A percentile compares a stretch with the other conserved stretches of the same genome.
Conservation (phyloP, 768 basidiomycete species). For the Serendipita sp. region DNA sequence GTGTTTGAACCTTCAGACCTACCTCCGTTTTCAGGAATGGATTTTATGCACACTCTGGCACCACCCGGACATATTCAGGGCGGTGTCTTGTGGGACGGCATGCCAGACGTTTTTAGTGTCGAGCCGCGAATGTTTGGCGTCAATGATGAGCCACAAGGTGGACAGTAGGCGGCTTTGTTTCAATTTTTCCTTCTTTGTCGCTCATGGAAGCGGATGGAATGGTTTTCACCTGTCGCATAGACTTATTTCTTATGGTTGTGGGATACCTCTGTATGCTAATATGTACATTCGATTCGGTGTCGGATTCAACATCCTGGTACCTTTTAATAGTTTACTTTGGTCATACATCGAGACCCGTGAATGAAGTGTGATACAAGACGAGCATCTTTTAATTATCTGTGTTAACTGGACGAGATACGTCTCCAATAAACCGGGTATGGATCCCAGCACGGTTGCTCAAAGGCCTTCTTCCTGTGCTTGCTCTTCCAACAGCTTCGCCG, state of each 20-base stretch:
- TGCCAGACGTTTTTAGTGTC: background rate
- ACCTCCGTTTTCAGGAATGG: background rate
- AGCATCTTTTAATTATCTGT: too few relatives aligned
- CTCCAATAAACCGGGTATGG: too few relatives aligned
- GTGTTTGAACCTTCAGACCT: background rate
- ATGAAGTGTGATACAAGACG: too few relatives aligned
- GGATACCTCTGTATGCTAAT: background rate
- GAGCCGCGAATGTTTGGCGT: background rate
- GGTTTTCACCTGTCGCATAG: too few relatives aligned
- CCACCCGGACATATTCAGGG: background rate
- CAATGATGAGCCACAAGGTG: background rate
- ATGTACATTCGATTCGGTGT: too few relatives aligned
- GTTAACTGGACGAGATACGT: too few relatives aligned
- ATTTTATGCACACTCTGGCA: background rate
- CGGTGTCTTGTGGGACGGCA: background rate
- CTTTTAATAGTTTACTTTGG: too few relatives aligned
- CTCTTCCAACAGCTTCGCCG: background rate
- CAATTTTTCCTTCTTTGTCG: background rate
- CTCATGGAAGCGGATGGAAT: background rate
- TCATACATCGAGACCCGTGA: too few relatives aligned
- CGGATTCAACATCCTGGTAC: too few relatives aligned
- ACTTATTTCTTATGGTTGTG: background rate
- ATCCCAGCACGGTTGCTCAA: too few relatives aligned
- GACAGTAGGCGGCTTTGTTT: background rate
- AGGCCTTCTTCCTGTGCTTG: background rate